Conservation (phyloP, 768 basidiomycete genomes). For the Tylopilus plumbeoviolaceoides region DNA sequence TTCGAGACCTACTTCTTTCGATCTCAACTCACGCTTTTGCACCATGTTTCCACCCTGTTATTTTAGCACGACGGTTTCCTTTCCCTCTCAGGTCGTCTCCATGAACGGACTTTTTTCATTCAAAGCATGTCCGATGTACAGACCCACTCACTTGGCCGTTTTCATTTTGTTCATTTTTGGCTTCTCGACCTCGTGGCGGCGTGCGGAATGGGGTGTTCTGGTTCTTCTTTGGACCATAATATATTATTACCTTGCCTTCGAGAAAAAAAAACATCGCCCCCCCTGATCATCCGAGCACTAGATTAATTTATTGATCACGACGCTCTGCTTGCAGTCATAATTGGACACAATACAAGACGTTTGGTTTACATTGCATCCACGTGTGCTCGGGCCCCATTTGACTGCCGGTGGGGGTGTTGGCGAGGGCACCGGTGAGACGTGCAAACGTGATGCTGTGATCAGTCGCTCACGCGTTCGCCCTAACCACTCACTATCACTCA, state of each 20-base stretch:
- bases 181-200: not conserved
- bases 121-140: not conserved
- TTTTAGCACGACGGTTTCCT: not conserved
- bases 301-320: slow-evolving; percentile 14
- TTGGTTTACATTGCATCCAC: too few species aligned
- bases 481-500: too few species aligned
- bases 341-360: too few species aligned
- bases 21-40: slow-evolving; percentile 1
- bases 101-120: slow-evolving; percentile 8
- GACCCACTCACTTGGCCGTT: not conserved
- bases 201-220: not conserved
- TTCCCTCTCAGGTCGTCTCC: too few species aligned
- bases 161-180: not conserved
- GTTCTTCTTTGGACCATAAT: not conserved
- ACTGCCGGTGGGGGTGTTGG: too few species aligned
- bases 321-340: not conserved
- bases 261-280: not conserved
- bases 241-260: not conserved
- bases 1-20: slow-evolving; percentile 4
- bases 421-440: too few species aligned
- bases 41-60: not conserved
- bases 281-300: not conserved
- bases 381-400: too few species aligned
- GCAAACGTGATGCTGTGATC: too few species aligned
- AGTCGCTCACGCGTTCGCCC: too few species aligned